Evolutionary conservation across 1,284 basidiomycete species (phyloP).

Genomic region (Austroboletus sp.): DNA sequence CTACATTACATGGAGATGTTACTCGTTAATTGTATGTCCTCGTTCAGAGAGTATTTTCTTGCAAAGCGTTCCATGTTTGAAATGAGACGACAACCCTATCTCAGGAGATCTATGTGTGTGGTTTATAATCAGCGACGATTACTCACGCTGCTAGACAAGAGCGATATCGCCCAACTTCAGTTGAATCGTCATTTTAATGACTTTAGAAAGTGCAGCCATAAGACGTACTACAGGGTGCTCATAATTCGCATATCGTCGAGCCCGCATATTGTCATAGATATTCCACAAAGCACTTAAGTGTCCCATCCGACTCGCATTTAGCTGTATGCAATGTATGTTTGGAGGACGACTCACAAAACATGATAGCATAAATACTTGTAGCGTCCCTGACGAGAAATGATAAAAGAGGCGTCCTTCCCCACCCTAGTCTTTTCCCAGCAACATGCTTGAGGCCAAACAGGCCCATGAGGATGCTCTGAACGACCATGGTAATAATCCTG

Average conservation of each 20-base stretch:
- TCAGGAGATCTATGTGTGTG: not conserved
- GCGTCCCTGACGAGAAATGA: slow-evolving; percentile 19
- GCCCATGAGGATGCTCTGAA: slow-evolving; percentile 10
- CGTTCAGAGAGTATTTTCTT: not conserved
- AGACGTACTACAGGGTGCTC: slow-evolving; percentile 10
- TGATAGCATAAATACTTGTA: slow-evolving; percentile 5
- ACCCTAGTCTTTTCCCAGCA: not conserved
- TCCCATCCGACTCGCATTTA: not conserved
- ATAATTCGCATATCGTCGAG: not conserved
- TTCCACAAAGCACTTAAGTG: slow-evolving; percentile 5
- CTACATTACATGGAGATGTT: slow-evolving; percentile 8
- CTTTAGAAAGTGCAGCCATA: not conserved
- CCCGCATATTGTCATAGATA: not conserved
- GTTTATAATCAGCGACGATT: not conserved
- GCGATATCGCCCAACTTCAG: slow-evolving; percentile 12
- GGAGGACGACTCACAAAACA: slow-evolving; percentile 14
- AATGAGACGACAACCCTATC: slow-evolving; percentile 17
- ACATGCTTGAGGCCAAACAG: slow-evolving; percentile 11
- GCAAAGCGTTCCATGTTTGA: slow-evolving; percentile 18
- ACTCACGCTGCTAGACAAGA: slow-evolving; percentile 15
- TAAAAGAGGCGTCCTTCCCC: slow-evolving; percentile 14
- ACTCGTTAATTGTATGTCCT: slow-evolving; percentile 14
- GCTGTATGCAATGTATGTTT: not conserved
- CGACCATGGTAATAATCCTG: slow-evolving; percentile 1
- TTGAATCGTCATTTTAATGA: slow-evolving; percentile 1